Evolutionary conservation across 2,329 filamentous ascomycete species (phyloP), one percentile per base, ranked within the genome.

Genomic region (Blastomyces gilchristii): DNA sequence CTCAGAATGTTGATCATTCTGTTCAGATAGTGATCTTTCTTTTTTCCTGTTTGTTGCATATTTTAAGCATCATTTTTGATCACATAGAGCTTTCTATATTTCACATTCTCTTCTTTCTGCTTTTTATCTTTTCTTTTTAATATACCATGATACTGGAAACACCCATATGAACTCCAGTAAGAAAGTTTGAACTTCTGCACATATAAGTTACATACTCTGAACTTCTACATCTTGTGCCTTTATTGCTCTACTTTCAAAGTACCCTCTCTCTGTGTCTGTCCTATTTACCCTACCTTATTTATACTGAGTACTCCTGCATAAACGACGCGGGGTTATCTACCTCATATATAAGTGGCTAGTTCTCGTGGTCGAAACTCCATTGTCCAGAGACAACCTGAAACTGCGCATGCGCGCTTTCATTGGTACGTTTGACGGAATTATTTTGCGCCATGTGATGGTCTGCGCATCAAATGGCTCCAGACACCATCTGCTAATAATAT

Each of bases 341-440:
- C n/a, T 22, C n/a, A 22, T 18, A 54, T 53, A 3, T 3, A 34
- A 34, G 31, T 52, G 22, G 22, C 22, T 52, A 52, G 18, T 54
- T 14, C 9, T 28, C 50, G 25, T 50, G 43, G 14, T 34, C 8
- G 28, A 37, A 37, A 22, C 31, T 18, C n/a, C 18, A 37, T 56
- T 12, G 52, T 11, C 52, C 39, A 31, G 31, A 37, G 52, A 34
- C 53, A 57, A 57, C 53, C 34, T 57, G 53, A 57, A 37, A 57
- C 53, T 11, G 53, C 53, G 34, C 53, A 39, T 57, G 53, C 31
- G n/a, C 25, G 14, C 3, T 6, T 52, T 37, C 8, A 3, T 49
- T 53, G 50, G 60, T 62, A 62, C 34, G 60, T 58, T 34, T 54
- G 39, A 58, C 25, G n/a, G 37, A 47, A 47, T 47, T 31, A 54